Conservation (phyloP, 371 early-diverging fungal genomes). For the Mucor lusitanicus region DNA sequence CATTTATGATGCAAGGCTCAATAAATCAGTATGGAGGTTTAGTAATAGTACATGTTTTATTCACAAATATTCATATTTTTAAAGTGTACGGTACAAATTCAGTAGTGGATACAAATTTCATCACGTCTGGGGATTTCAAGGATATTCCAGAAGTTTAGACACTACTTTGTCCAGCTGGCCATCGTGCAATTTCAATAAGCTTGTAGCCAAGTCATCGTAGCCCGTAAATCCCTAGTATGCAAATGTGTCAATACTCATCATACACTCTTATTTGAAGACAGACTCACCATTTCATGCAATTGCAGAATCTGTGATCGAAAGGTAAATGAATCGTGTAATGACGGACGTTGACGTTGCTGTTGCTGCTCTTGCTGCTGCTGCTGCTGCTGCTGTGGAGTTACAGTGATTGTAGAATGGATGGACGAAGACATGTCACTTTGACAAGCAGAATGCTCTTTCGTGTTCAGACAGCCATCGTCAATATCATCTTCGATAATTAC, state of each 20-base stretch:
- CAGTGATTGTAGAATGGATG: not conserved
- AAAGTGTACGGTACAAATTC: too few species aligned
- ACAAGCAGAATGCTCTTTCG: not conserved
- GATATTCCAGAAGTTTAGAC: constrained; percentile 31
- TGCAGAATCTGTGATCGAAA: constrained; percentile 28
- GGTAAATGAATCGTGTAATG: not conserved
- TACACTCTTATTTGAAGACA: not conserved
- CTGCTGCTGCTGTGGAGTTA: not conserved
- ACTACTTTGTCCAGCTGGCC: constrained; percentile 36
- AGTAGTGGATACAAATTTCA: not conserved
- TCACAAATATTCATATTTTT: not conserved
- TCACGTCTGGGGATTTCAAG: not conserved
- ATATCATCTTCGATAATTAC: not conserved
- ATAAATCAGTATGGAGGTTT: too few species aligned
- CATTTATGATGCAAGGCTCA: too few species aligned
- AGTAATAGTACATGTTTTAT: constrained; percentile 1
- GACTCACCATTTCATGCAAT: constrained; percentile 43
- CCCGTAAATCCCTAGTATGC: constrained; percentile 36
- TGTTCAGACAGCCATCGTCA: not conserved
- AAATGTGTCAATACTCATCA: not conserved
- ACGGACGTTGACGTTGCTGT: not conserved
- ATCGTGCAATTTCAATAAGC: constrained; percentile 21
- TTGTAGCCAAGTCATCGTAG: constrained; percentile 35
- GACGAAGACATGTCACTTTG: not conserved
- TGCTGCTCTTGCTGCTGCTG: not conserved